A percentile compares a stretch with the other conserved stretches of the same genome.
phyloP scores from a whole-genome alignment of 1,284 basidiomycete genomes.

The Ganoderma lingzhi region DNA sequence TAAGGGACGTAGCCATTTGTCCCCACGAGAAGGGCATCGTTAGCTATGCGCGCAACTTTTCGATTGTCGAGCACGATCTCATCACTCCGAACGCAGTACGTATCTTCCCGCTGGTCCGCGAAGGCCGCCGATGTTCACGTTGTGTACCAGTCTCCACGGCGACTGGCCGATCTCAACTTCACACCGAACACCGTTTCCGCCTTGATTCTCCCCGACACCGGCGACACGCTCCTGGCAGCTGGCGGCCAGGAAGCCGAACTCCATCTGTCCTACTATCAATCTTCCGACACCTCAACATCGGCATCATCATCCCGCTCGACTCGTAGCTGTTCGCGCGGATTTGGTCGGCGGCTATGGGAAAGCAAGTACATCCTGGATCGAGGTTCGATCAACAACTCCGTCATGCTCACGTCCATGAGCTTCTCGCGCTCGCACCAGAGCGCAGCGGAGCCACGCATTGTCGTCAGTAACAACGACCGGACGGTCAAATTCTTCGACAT shows the following conservation, averaged over 20 bases:
- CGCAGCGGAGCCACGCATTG: slow-evolving; percentile 74
- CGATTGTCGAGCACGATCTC: slow-evolving; percentile 76
- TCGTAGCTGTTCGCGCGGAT: slow-evolving; percentile 32
- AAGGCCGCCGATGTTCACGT: slow-evolving; percentile 4
- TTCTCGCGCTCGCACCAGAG: slow-evolving; percentile 63
- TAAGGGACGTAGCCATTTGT: slow-evolving; percentile 79
- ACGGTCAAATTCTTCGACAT: slow-evolving; percentile 82
- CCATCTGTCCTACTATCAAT: slow-evolving; percentile 66
- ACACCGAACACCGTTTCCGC: slow-evolving; percentile 75
- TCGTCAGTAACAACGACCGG: slow-evolving; percentile 86
- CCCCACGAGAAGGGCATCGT: slow-evolving; percentile 73
- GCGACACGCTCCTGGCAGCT: slow-evolving; percentile 76
- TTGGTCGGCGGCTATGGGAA: slow-evolving; percentile 58
- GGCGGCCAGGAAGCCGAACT: slow-evolving; percentile 87
- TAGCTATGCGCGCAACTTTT: slow-evolving; percentile 64
- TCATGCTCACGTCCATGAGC: slow-evolving; percentile 71
- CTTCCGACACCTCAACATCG: slow-evolving; percentile 39
- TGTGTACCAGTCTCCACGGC: slow-evolving; percentile 52
- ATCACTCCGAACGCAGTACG: slow-evolving; percentile 58
- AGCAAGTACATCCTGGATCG: slow-evolving; percentile 58
- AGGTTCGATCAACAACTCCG: slow-evolving; percentile 87
- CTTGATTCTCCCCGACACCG: slow-evolving; percentile 59
- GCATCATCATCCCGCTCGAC: slow-evolving; percentile 29
- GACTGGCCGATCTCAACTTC: slow-evolving; percentile 64
- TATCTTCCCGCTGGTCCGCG: slow-evolving; percentile 24